A percentile compares a stretch with the other conserved stretches of the same genome.
phyloP scores from a whole-genome alignment of 331 rosid genomes.

The Rosa hybrid region DNA sequence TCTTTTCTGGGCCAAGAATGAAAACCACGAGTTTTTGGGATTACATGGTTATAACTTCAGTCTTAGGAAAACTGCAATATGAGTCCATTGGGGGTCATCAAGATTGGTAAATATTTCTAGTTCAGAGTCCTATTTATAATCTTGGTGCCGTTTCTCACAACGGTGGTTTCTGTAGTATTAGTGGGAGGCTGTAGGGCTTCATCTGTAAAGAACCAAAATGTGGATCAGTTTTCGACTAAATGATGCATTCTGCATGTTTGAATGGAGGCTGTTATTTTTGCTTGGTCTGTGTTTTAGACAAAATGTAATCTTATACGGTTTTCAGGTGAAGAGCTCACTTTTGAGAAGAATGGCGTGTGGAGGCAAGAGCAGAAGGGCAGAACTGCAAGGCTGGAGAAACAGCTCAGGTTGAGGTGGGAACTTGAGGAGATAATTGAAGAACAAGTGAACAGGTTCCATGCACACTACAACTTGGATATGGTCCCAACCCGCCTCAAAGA shows the following conservation, averaged over 20 bases:
- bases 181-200: not conserved
- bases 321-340: conserved; percentile 33
- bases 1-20: not conserved
- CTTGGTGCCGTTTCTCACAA: not conserved
- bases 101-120: not conserved
- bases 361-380: conserved; percentile 39
- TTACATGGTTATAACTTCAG: not conserved
- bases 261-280: not conserved
- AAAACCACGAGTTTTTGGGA: not conserved
- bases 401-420: conserved; percentile 40
- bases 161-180: not conserved
- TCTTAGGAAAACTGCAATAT: not conserved
- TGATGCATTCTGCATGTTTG: not conserved
- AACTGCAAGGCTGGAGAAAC: conserved; percentile 45
- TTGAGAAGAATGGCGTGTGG: conserved; percentile 39
- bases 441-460: conserved; percentile 39
- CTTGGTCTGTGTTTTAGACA: not conserved
- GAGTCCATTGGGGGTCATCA: not conserved
- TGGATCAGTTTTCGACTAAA: not conserved
- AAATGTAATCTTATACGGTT: not conserved
- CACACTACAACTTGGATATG: conserved; percentile 41
- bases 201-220: not conserved
- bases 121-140: not conserved
- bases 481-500: conserved; percentile 36
- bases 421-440: conserved; percentile 48